Evolutionary conservation across 2,329 filamentous ascomycete genomes (phyloP).

Genomic region (Graphiopsis chlorocephala): DNA sequence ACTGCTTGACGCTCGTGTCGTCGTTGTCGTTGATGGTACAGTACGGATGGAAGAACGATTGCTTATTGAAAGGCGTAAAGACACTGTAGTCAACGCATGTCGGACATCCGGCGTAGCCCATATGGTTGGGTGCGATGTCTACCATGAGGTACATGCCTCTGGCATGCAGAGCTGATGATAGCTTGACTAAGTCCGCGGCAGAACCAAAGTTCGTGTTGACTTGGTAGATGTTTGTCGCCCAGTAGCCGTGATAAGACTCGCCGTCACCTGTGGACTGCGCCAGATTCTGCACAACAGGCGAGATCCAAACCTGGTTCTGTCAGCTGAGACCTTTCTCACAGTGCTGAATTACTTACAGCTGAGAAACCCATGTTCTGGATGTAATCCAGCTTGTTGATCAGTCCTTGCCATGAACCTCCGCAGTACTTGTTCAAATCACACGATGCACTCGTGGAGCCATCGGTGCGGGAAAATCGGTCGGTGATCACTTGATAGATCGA

Average conservation of each 20-base stretch:
- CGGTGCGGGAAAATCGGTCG: slow-evolving; percentile 53
- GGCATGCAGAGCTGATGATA: slow-evolving; percentile 41
- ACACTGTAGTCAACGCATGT: slow-evolving; percentile 21
- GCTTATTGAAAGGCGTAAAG: slow-evolving; percentile 38
- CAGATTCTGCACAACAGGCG: slow-evolving; percentile 33
- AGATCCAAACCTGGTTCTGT: slow-evolving; percentile 24
- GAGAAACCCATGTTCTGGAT: slow-evolving; percentile 45
- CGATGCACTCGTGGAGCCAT: slow-evolving; percentile 43
- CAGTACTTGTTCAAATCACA: slow-evolving; percentile 43
- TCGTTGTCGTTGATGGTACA: slow-evolving; percentile 55
- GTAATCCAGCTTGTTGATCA: slow-evolving; percentile 39
- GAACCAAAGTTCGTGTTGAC: slow-evolving; percentile 47
- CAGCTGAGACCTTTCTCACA: background rate
- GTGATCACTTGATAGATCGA: slow-evolving; percentile 59
- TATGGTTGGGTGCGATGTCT: slow-evolving; percentile 45
- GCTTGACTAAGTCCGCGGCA: slow-evolving; percentile 39
- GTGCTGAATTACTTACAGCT: slow-evolving; percentile 12
- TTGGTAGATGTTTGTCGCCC: slow-evolving; percentile 41
- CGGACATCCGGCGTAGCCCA: slow-evolving; percentile 25
- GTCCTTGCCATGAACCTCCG: slow-evolving; percentile 37
- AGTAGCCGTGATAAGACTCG: slow-evolving; percentile 43
- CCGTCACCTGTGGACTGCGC: slow-evolving; percentile 35
- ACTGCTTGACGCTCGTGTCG: slow-evolving; percentile 23
- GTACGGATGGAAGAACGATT: slow-evolving; percentile 47
- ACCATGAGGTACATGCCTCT: slow-evolving; percentile 48